Base-by-base conservation (phyloP, 768 basidiomycete species). In the Calocera viscosa region DNA sequence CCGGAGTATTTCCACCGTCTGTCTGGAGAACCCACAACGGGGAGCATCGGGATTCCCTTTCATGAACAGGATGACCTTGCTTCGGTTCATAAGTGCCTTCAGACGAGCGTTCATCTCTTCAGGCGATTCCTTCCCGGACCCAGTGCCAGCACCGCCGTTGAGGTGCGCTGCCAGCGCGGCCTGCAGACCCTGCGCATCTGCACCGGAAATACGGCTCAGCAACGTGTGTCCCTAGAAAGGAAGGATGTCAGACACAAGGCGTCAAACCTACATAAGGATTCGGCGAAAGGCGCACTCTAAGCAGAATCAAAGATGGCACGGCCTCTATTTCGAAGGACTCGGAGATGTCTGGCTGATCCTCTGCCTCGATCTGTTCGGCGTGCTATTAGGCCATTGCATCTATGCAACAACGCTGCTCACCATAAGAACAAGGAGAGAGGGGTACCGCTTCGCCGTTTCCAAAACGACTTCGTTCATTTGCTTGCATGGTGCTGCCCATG, bases 281-380 rank as follows among this genome's bases (percentile, higher is more conserved):
- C 49, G 38, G 22, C 38, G 40, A 38, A 35, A n/a, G 24, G 71
- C 84, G 53, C 69, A 94, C 95, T 69, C 86, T 80, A 22, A 99
- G 83, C 65, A 99, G 76, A 63, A 97, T 74, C 72, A 93, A 88
- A 0, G 86, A 78, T 0, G 96, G 96, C 12, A 98, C 96, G 22
- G 89, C 84, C 71, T 93, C 86, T 68, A 99, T 84, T 7, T 91
- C 88, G 72, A 98, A 98, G 12, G 90, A 91, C 72, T 96, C 94
- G 2, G 92, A 81, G 67, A 99, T 94, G 63, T 94, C 93, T 16
- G 80, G 71, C 69, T 90, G 85, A 17, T 78, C 76, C 75, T 94
- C 91, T 1, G 91, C 93, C 71, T 95, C 89, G 2, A 94, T 86
- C 87, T 92, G 73, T 8, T 19, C 2, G 24, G 63, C n/a, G 2